A percentile compares a stretch with the other conserved stretches of the same genome.
phyloP scores from a whole-genome alignment of 2,329 filamentous ascomycete genomes.

The Metarhizium album region DNA sequence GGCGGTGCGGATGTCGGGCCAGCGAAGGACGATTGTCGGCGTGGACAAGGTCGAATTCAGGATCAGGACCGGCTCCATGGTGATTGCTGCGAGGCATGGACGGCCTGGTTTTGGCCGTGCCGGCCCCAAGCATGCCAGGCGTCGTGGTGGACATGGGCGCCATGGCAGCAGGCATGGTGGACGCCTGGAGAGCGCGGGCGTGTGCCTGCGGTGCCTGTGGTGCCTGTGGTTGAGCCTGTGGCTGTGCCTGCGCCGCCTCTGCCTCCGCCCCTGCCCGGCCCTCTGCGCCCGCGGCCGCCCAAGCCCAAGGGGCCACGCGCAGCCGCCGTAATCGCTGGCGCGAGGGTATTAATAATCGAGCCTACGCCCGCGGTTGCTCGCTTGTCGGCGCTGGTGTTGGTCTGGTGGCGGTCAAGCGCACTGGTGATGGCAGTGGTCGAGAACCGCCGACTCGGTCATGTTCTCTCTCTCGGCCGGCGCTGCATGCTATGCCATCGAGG shows the following conservation, averaged over 20 bases:
- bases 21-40: neutral
- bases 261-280: no score
- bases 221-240: constrained; percentile 1
- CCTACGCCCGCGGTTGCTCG: neutral
- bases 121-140: no score
- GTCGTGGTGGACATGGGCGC: no score
- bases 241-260: constrained; percentile 6
- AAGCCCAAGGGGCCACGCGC: no score
- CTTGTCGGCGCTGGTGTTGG: constrained; percentile 5
- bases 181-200: constrained; percentile 1
- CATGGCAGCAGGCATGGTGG: neutral
- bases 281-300: no score
- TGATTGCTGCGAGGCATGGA: no score
- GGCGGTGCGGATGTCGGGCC: constrained; percentile 35
- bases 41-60: neutral
- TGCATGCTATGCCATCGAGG: neutral
- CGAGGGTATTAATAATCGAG: no score
- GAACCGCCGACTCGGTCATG: constrained; percentile 18
- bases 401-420: constrained; percentile 5
- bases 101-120: no score
- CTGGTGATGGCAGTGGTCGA: no score
- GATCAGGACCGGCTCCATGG: neutral
- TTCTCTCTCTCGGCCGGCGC: constrained; percentile 4
- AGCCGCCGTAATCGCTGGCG: no score
- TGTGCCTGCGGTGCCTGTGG: neutral